A percentile compares a stretch with the other conserved stretches of the same genome.
phyloP scores from a whole-genome alignment of 129 eudicot species.

The Scalesia atractyloides region DNA sequence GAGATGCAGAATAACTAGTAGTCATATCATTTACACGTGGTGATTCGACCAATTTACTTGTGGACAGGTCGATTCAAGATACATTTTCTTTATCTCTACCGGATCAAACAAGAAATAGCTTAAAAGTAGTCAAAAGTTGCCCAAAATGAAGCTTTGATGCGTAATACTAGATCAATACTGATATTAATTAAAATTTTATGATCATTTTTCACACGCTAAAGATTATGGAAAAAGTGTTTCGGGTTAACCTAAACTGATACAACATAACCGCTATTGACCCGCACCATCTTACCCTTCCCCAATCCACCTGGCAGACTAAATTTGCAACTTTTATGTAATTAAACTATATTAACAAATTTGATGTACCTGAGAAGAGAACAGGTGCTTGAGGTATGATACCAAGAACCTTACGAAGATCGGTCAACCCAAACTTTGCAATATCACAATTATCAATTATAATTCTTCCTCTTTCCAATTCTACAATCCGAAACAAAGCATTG shows the following conservation, averaged over 20 bases:
- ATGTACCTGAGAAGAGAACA: constrained; percentile 91
- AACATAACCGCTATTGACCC: not conserved
- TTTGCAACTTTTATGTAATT: not conserved
- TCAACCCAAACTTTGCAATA: constrained; percentile 78
- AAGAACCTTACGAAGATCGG: constrained; percentile 84
- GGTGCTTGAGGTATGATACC: constrained; percentile 98
- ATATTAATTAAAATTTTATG: not conserved
- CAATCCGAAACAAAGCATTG: constrained; percentile 88
- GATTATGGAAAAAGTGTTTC: not conserved
- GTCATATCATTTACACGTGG: not conserved
- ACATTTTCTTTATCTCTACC: not conserved
- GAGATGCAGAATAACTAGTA: not conserved
- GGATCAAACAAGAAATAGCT: not conserved
- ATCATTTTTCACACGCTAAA: not conserved
- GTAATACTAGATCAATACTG: not conserved
- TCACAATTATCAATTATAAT: constrained; percentile 77
- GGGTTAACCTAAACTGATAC: not conserved
- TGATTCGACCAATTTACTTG: not conserved
- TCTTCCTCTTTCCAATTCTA: constrained; percentile 88
- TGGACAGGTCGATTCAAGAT: not conserved
- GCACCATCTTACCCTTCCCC: no score
- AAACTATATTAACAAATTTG: not conserved
- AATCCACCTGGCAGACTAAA: not conserved
- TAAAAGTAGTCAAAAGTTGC: not conserved
- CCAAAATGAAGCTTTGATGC: not conserved